Evolutionary conservation across 306 rosid genomes (phyloP), one percentile per base, ranked within the genome.

Genomic region (Sicyos baderoa): DNA sequence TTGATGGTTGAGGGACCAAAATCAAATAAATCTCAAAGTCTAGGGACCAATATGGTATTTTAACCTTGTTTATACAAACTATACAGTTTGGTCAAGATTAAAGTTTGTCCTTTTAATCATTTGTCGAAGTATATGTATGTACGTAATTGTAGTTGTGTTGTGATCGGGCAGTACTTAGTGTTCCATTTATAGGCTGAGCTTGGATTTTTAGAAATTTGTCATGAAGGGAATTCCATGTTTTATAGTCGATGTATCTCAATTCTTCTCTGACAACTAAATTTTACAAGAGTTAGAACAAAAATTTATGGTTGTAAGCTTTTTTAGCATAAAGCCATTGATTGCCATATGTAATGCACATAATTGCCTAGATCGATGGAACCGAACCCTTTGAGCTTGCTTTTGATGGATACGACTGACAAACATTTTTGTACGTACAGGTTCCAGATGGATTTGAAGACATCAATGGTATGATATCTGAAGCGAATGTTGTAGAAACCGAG

Each of bases 401-500:
- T 1, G 49, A 29, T 8, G 23, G n/a, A 32, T 25, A 7, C 29
- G 58, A 56, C 52, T 35, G 68, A 55, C 77, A 21, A 48, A 73
- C 73, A 44, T 44, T 76, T 65, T 79, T 29, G 61, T 74, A 54
- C 73, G 64, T 40, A 40, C 64, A 92, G 97, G 87, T 84, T 42
- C 95, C 96, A 3, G 72, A 78, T 76, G 73, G 59, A 64, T 64
- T 93, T 62, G 94, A 93, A 21, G 62, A 79, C 45, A 44, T 68
- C 48, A 47, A 57, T 42, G 71, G 79, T 42, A 52, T 7, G 49
- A 22, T 67, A 56, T 78, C 87, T 73, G 49, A 74, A 32, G 54
- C 71, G 32, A 56, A 72, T 78, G 12, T 82, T 56, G 53, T 50
- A 17, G 70, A 3, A 25, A 69, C 72, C 48, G 58, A 64, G 65